Conservation (phyloP, 192 early-diverging fungal species). For the Coemansia javaensis region DNA sequence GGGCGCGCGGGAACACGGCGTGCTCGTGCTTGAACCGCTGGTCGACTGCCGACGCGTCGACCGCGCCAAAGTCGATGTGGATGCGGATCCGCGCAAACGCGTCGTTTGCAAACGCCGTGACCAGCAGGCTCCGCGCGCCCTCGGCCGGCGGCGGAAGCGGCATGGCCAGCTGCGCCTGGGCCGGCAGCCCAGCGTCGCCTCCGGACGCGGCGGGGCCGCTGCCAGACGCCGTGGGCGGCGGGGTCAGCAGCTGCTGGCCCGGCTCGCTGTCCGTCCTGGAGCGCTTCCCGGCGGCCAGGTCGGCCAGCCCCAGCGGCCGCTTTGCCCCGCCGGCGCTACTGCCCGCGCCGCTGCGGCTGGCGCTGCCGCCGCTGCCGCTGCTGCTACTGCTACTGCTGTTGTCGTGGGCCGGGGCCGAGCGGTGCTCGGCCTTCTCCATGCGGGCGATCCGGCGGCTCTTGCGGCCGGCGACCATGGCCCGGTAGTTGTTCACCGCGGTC, state of each 20-base stretch:
- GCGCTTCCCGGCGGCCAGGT: not conserved
- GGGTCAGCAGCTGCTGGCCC: not conserved
- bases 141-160: conserved; percentile 8
- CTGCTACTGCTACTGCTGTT: not conserved
- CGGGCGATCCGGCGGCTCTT: conserved; percentile 69
- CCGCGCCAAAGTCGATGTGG: conserved; percentile 22
- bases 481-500: conserved; percentile 76
- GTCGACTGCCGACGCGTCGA: conserved; percentile 10
- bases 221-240: not conserved
- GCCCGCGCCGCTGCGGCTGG: not conserved
- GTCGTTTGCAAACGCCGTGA: conserved; percentile 23
- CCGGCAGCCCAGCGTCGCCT: not conserved
- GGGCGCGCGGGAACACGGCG: conserved; percentile 44
- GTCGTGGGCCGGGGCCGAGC: not conserved
- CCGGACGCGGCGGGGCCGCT: not conserved
- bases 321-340: conserved; percentile 1
- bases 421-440: conserved; percentile 59
- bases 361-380: not conserved
- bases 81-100: conserved; percentile 36
- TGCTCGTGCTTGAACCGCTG: conserved; percentile 28
- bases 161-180: no score
- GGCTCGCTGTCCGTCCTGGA: not conserved
- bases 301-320: conserved; percentile 2
- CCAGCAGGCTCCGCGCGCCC: conserved; percentile 25
- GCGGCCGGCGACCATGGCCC: conserved; percentile 64